These are phyloP conservation scores for Phytophthora meadii DNA, from an alignment of 352 stramenopile genomes.

Conservation along the genomic window DNA sequence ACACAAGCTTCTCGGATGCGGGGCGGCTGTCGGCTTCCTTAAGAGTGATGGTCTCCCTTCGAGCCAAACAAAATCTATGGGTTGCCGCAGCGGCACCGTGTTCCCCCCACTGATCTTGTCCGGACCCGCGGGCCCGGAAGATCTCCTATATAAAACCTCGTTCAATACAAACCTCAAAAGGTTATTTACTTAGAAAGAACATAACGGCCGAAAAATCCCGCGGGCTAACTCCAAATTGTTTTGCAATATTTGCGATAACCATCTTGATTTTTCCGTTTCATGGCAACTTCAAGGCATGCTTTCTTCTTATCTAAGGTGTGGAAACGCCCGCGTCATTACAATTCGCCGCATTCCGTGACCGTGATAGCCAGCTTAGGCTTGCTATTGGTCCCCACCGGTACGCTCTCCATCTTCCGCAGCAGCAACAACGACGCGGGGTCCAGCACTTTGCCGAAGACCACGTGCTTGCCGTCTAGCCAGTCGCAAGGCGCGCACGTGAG, in stretches of 20 bases:
- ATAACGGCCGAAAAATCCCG: conserved; percentile 1
- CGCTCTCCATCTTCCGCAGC: conserved; percentile 93
- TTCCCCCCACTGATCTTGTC: conserved; percentile 1
- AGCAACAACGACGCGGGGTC: conserved; percentile 87
- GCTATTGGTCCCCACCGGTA: conserved; percentile 80
- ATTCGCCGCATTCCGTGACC: conserved; percentile 90
- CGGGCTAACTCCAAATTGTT: not conserved
- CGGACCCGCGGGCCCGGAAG: conserved; percentile 14
- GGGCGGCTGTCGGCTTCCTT: conserved; percentile 23
- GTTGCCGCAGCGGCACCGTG: not conserved
- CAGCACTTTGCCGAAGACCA: conserved; percentile 96
- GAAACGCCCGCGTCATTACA: conserved; percentile 50
- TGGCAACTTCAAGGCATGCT: conserved; percentile 3
- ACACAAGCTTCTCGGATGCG: conserved; percentile 19
- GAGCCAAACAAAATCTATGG: conserved; percentile 47
- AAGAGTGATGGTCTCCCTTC: conserved; percentile 44
- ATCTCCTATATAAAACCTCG: conserved; percentile 41
- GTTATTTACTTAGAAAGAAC: not conserved
- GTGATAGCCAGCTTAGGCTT: conserved; percentile 90
- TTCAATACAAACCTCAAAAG: not conserved
- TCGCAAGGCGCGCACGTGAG: conserved; percentile 94
- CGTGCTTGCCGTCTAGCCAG: conserved; percentile 97
- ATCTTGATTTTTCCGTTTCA: not conserved
- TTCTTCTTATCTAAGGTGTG: not conserved
- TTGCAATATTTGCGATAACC: not conserved